Conservation (phyloP, 805 yeast genomes). For the Wickerhamiella domercqiae region DNA sequence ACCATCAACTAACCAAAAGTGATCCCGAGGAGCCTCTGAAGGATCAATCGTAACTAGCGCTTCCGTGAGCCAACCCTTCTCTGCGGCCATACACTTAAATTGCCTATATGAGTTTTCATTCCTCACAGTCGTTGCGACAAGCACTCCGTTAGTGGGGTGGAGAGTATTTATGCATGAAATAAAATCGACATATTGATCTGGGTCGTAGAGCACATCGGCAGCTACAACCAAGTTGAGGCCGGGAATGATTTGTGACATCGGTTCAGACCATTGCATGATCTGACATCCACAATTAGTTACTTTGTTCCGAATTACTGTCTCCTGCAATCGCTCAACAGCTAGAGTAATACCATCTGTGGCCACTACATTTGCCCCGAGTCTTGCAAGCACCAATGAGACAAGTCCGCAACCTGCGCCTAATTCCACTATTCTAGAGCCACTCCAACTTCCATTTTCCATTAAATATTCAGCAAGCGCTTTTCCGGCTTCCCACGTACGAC, state of each 20-base stretch:
- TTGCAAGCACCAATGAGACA: slow-evolving; percentile 34
- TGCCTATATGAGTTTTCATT: slow-evolving; percentile 35
- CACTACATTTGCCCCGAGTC: slow-evolving; percentile 13
- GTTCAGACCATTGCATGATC: slow-evolving; percentile 1
- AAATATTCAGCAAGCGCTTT: slow-evolving; percentile 45
- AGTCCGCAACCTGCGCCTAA: slow-evolving; percentile 87
- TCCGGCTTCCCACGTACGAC: slow-evolving; percentile 91
- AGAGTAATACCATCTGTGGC: slow-evolving; percentile 57
- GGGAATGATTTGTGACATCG: slow-evolving; percentile 5
- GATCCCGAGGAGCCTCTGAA: slow-evolving; percentile 1
- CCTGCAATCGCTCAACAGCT: slow-evolving; percentile 33
- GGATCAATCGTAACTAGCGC: neutral
- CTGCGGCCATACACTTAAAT: slow-evolving; percentile 20
- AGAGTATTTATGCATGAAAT: neutral
- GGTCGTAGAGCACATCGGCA: slow-evolving; percentile 82
- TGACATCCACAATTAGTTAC: neutral
- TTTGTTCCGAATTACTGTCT: slow-evolving; percentile 34
- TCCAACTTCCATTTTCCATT: slow-evolving; percentile 9
- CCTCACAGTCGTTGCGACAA: slow-evolving; percentile 64
- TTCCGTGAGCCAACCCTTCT: neutral
- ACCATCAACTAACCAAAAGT: slow-evolving; percentile 4
- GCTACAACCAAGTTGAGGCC: slow-evolving; percentile 37
- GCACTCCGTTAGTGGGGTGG: slow-evolving; percentile 12
- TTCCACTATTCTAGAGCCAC: slow-evolving; percentile 33
- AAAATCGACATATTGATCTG: slow-evolving; percentile 31